A percentile compares a stretch with the other conserved stretches of the same genome.
Conservation (phyloP, 805 yeast species). For the Kodamaea leandrae region DNA sequence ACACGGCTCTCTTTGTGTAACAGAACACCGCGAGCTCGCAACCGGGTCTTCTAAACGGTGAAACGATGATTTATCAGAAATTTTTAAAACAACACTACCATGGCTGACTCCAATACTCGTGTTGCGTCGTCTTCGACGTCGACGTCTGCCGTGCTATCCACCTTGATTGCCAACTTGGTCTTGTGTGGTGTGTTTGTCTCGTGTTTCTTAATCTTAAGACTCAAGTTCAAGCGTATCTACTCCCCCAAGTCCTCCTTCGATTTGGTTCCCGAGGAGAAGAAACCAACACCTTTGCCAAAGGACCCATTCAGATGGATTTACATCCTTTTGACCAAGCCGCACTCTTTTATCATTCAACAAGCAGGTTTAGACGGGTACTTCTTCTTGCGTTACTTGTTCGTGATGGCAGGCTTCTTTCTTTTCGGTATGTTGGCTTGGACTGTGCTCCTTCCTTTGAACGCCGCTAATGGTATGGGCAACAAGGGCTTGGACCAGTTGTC, state of each 20-base stretch:
- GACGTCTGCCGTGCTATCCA: conserved; percentile 69
- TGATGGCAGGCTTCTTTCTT: conserved; percentile 49
- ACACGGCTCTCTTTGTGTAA: no score
- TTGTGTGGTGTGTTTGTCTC: conserved; percentile 61
- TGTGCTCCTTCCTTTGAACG: conserved; percentile 81
- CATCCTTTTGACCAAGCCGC: conserved; percentile 63
- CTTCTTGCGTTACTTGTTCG: conserved; percentile 71
- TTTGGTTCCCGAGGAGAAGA: conserved; percentile 54
- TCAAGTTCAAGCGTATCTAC: conserved; percentile 69
- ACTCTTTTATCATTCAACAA: conserved; percentile 74
- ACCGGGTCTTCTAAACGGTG: no score
- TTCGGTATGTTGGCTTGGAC: conserved; percentile 54
- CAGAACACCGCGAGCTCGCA: no score
- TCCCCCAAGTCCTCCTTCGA: conserved; percentile 75
- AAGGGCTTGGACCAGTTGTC: conserved; percentile 74
- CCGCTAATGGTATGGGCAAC: conserved; percentile 59
- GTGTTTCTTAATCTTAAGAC: conserved; percentile 64
- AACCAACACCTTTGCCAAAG: conserved; percentile 70
- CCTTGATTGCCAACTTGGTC: conserved; percentile 66
- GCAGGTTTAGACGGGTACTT: conserved; percentile 95
- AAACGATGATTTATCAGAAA: not conserved
- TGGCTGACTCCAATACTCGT: conserved; percentile 4
- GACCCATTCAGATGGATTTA: conserved; percentile 71
- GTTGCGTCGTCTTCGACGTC: conserved; percentile 45
- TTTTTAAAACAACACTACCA: not conserved